Evolutionary conservation across 768 basidiomycete species (phyloP).

Genomic region (Trametes gibbosa): DNA sequence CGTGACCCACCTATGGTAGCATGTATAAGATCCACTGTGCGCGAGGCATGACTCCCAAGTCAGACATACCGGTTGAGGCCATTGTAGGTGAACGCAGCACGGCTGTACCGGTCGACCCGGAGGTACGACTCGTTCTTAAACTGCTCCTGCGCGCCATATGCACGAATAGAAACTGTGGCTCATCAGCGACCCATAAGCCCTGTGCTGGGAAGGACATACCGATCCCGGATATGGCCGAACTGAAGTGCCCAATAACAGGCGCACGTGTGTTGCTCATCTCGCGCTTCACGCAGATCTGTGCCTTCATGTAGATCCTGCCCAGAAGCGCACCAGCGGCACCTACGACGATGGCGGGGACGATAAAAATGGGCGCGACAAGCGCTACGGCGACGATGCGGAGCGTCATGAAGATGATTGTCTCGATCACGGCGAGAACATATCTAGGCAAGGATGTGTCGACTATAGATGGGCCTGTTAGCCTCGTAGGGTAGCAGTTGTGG

Average conservation of each 20-base stretch:
- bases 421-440: slow-evolving; percentile 28
- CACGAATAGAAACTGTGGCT: slow-evolving; percentile 45
- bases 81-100: slow-evolving; percentile 42
- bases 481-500: background rate
- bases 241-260: slow-evolving; percentile 50
- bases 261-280: slow-evolving; percentile 51
- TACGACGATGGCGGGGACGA: slow-evolving; percentile 37
- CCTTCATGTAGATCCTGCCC: slow-evolving; percentile 52
- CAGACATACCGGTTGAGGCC: slow-evolving; percentile 42
- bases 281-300: slow-evolving; percentile 55
- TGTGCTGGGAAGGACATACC: slow-evolving; percentile 26
- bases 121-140: slow-evolving; percentile 41
- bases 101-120: slow-evolving; percentile 48
- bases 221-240: slow-evolving; percentile 49
- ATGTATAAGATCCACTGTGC: no score
- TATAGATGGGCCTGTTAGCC: background rate
- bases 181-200: no score
- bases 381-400: slow-evolving; percentile 38
- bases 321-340: slow-evolving; percentile 39
- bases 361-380: slow-evolving; percentile 38
- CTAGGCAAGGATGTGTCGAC: slow-evolving; percentile 37
- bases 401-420: slow-evolving; percentile 34
- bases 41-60: no score
- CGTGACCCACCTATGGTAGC: slow-evolving; percentile 41
- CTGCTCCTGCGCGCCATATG: slow-evolving; percentile 49